phyloP scores from a whole-genome alignment of 345 rosid species.

The Barbarea vulgaris region DNA sequence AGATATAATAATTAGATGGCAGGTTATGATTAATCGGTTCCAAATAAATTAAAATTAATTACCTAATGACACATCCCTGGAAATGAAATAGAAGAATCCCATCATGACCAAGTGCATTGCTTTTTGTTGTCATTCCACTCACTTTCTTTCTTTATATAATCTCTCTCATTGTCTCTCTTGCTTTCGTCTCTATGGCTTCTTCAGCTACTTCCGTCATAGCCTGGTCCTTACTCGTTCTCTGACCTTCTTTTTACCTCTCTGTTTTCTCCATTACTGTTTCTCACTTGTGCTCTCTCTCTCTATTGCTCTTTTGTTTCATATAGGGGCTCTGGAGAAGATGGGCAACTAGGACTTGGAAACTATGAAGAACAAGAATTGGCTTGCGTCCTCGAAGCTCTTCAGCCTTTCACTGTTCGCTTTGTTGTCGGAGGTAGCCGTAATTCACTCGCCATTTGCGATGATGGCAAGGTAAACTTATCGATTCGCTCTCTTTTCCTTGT shows the following conservation, averaged over 20 bases:
- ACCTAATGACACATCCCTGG: slow-evolving; percentile 23
- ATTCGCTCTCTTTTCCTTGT: neutral
- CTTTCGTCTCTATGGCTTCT: slow-evolving; percentile 45
- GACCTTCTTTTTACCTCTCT: neutral
- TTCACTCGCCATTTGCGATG: slow-evolving; percentile 97
- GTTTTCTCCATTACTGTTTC: slow-evolving; percentile 3
- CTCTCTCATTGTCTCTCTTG: neutral
- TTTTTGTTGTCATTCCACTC: slow-evolving; percentile 34
- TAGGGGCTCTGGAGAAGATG: slow-evolving; percentile 99
- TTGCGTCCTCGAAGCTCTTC: slow-evolving; percentile 68
- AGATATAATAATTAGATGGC: neutral
- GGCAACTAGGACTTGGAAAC: slow-evolving; percentile 86
- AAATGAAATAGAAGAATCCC: slow-evolving; percentile 30
- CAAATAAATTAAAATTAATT: neutral
- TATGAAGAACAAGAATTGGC: slow-evolving; percentile 84
- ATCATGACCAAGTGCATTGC: slow-evolving; percentile 21
- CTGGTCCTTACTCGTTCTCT: slow-evolving; percentile 40
- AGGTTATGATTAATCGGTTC: neutral
- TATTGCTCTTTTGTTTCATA: slow-evolving; percentile 20
- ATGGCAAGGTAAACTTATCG: slow-evolving; percentile 67
- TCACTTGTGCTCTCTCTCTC: slow-evolving; percentile 22
- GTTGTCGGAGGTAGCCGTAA: slow-evolving; percentile 97
- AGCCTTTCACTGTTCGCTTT: slow-evolving; percentile 67
- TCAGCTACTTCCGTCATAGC: slow-evolving; percentile 51
- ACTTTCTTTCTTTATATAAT: slow-evolving; percentile 8